phyloP scores from a whole-genome alignment of 2,329 filamentous ascomycete genomes.

The Microsporum ferrugineum region DNA sequence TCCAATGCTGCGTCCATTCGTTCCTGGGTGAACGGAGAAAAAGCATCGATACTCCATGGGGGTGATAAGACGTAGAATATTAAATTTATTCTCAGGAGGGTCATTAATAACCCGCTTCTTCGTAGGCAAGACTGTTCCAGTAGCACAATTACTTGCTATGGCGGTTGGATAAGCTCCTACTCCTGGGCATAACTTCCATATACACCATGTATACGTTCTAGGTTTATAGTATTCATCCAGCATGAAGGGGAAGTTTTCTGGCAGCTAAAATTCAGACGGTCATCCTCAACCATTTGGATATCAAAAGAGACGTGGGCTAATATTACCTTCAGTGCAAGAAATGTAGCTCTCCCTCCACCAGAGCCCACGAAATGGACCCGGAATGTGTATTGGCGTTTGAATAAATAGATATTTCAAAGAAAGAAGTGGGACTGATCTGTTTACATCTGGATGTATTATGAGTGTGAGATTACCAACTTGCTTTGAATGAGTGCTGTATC shows the following conservation, averaged over 20 bases:
- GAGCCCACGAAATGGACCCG: too few relatives aligned
- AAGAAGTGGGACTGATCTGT: too few relatives aligned
- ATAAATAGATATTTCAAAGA: too few relatives aligned
- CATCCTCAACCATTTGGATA: background rate
- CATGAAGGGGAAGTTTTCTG: background rate
- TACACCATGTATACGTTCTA: background rate
- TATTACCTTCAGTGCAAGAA: background rate
- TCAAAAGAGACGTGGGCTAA: background rate
- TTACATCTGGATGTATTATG: too few relatives aligned
- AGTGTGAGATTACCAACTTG: too few relatives aligned
- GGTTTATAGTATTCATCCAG: background rate
- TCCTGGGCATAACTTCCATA: background rate
- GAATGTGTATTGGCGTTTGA: too few relatives aligned
- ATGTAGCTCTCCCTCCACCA: background rate
- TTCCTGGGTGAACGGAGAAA: conserved; percentile 26
- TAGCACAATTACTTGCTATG: background rate
- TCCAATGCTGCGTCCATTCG: conserved; percentile 34
- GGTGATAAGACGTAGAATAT: conserved; percentile 16
- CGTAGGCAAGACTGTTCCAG: background rate
- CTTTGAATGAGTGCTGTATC: too few relatives aligned
- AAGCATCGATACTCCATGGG: conserved; percentile 40
- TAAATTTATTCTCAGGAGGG: background rate
- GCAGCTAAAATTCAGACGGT: background rate
- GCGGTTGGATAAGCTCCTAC: background rate
- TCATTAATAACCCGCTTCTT: background rate